Percentiles rank a stretch among this genome's conserved stretches.
Evolutionary conservation across 768 basidiomycete species (phyloP).

Genomic region (Trametes sanguinea): DNA sequence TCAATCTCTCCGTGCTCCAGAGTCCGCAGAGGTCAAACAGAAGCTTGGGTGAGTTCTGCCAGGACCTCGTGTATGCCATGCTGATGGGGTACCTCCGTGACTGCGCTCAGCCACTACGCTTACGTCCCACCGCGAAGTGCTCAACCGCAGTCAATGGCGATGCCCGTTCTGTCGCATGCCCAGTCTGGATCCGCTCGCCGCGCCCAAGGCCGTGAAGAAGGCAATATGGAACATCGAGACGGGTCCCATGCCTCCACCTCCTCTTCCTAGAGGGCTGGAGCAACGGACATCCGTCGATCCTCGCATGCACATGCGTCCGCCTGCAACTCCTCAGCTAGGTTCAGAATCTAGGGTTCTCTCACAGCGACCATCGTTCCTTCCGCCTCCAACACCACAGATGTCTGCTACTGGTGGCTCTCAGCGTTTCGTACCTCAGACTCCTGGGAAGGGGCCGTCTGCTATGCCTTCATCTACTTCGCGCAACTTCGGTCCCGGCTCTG

Average conservation of each 20-base stretch:
- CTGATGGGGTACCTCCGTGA: background rate
- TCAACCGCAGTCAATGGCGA: slow-evolving; percentile 35
- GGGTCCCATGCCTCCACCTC: slow-evolving; percentile 36
- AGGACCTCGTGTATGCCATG: background rate
- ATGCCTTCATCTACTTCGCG: background rate
- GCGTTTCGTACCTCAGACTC: slow-evolving; percentile 19
- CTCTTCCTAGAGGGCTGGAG: slow-evolving; percentile 20
- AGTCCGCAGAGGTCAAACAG: slow-evolving; percentile 9
- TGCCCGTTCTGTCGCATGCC: slow-evolving; percentile 42
- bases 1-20: slow-evolving; percentile 5
- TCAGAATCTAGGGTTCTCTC: slow-evolving; percentile 13
- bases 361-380: slow-evolving; percentile 24
- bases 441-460: background rate
- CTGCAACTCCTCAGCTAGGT: slow-evolving; percentile 47
- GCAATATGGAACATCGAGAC: background rate
- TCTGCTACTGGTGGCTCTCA: slow-evolving; percentile 22
- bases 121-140: slow-evolving; percentile 53
- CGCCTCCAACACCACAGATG: slow-evolving; percentile 33
- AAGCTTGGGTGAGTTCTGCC: slow-evolving; percentile 4
- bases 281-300: background rate
- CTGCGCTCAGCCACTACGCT: slow-evolving; percentile 63
- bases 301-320: slow-evolving; percentile 51
- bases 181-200: slow-evolving; percentile 47
- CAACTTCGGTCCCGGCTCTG: slow-evolving; percentile 26
- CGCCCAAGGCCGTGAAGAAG: slow-evolving; percentile 28